Percentiles rank a stretch among this genome's conserved stretches.
Evolutionary conservation across 768 basidiomycete genomes (phyloP).

Genomic region (Chalciporus pseudorubinellus): DNA sequence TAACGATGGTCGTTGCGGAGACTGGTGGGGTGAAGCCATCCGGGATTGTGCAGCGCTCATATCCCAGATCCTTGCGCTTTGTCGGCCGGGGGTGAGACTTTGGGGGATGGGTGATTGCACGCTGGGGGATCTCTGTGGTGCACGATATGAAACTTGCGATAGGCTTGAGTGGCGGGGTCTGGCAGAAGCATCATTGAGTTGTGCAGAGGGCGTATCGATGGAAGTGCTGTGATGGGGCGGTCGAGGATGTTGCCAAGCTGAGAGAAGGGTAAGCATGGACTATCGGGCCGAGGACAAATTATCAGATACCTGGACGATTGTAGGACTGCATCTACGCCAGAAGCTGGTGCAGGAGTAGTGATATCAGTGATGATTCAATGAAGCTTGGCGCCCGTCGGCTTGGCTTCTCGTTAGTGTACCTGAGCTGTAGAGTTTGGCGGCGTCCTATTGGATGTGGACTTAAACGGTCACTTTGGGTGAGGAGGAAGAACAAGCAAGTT

Average conservation of each 20-base stretch:
- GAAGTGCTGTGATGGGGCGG: slow-evolving; percentile 22
- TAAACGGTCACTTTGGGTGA: neutral
- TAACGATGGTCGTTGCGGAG: slow-evolving; percentile 15
- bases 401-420: neutral
- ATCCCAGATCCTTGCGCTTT: slow-evolving; percentile 23
- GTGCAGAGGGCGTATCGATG: slow-evolving; percentile 15
- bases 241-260: slow-evolving; percentile 20
- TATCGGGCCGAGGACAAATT: neutral
- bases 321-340: slow-evolving; percentile 29
- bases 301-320: slow-evolving; percentile 28
- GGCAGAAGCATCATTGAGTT: slow-evolving; percentile 6
- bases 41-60: slow-evolving; percentile 4
- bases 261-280: slow-evolving; percentile 4
- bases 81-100: slow-evolving; percentile 25
- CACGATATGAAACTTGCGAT: neutral
- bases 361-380: neutral
- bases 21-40: slow-evolving; percentile 5
- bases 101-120: slow-evolving; percentile 19
- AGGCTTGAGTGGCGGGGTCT: slow-evolving; percentile 25
- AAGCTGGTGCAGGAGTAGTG: too few species aligned
- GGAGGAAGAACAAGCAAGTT: neutral
- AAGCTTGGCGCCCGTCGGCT: neutral
- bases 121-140: neutral
- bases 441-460: neutral
- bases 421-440: too few species aligned